Evolutionary conservation across 2,329 filamentous ascomycete species (phyloP), one percentile per base, ranked within the genome.

Genomic region (Phyllosticta citriasiana): DNA sequence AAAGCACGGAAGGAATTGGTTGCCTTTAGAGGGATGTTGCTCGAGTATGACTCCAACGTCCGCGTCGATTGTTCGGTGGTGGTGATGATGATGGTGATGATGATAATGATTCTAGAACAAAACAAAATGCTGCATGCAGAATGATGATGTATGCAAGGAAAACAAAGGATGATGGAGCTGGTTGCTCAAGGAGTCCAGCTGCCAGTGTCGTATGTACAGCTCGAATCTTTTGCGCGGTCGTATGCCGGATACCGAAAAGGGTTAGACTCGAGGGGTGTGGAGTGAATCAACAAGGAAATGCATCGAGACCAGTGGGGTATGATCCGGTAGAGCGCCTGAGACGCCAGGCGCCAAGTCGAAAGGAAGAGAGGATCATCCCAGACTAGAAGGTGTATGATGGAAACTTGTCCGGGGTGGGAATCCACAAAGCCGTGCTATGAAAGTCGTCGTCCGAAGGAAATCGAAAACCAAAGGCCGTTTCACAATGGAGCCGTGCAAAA

Each of bases 401-500:
- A 47, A 57, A 57, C 22, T 35, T 52, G 57, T 50, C 54, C 30
- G 27, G 33, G 33, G 33, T 40, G 33, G 47, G 47, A 27, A 19
- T 26, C 53, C 33, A 25, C 26, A 61, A 61, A 53, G 16, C 33
- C 33, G 33, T 10, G 33, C 10, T 24, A 62, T 55, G 61, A 63
- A 57, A 51, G 60, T 62, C 55, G 55, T 61, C 59, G 55, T 62
- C 60, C 55, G 57, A 53, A 58, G 47, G 52, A 50, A 40, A 16
- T 40, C 33, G 52, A 61, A 57, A 25, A 47, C 24, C 47, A 55
- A 26, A 69, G 57, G 64, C 63, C 64, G 62, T 60, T 62, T 57
- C 65, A 67, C 56, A 69, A 62, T 66, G 67, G 65, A 69, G 66
- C 68, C 70, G 70, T 71, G 71, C 65, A 59, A 73, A 22, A 73